These are phyloP conservation scores for Pyrenophora tritici-repentis DNA, from an alignment of 2,329 filamentous ascomycete genomes.

Conservation along the genomic window DNA sequence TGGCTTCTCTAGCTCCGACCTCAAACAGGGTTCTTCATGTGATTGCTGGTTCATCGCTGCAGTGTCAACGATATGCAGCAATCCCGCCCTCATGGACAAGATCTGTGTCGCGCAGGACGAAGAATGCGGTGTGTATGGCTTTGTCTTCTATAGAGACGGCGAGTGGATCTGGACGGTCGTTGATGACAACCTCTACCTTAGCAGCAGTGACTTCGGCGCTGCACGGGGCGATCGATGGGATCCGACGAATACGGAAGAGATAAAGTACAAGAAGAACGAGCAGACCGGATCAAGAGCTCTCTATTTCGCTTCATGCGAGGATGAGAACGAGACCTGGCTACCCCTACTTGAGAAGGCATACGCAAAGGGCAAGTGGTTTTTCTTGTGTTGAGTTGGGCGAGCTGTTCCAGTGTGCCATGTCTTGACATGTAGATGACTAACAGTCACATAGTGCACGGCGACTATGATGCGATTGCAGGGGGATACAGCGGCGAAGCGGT, in stretches of 20 bases:
- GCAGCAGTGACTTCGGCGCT: slow-evolving; percentile 75
- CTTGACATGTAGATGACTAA: not conserved
- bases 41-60: slow-evolving; percentile 89
- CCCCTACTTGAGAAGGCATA: slow-evolving; percentile 81
- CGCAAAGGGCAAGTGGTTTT: slow-evolving; percentile 60
- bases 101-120: slow-evolving; percentile 76
- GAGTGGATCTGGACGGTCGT: slow-evolving; percentile 86
- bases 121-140: slow-evolving; percentile 79
- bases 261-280: slow-evolving; percentile 66
- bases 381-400: no score
- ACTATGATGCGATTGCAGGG: slow-evolving; percentile 74
- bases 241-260: slow-evolving; percentile 62
- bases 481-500: slow-evolving; percentile 63
- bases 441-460: slow-evolving; percentile 65
- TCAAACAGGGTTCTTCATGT: slow-evolving; percentile 75
- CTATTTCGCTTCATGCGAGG: slow-evolving; percentile 75
- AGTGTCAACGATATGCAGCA: slow-evolving; percentile 75
- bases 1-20: slow-evolving; percentile 74
- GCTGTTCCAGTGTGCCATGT: not conserved
- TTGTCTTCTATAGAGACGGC: slow-evolving; percentile 72
- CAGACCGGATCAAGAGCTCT: slow-evolving; percentile 77
- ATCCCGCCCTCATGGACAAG: slow-evolving; percentile 69
- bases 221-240: slow-evolving; percentile 70
- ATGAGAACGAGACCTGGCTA: slow-evolving; percentile 81
- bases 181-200: slow-evolving; percentile 86